A percentile compares a stretch with the other conserved stretches of the same genome.
Evolutionary conservation across 177 flowering plant species (phyloP).

Genomic region (Vitis hybrid): DNA sequence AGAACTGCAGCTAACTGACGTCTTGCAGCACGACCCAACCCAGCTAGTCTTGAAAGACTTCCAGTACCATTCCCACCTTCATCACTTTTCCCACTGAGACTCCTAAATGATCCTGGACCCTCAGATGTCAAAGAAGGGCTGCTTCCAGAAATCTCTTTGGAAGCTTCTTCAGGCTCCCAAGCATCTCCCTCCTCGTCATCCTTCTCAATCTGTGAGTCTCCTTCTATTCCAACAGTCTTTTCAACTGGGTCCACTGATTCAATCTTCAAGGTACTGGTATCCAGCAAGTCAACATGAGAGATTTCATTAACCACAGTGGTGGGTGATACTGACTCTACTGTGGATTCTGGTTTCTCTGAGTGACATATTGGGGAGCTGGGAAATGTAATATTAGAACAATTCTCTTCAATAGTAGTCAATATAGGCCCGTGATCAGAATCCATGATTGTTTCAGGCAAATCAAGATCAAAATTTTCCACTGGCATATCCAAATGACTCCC

Average conservation of each 20-base stretch:
- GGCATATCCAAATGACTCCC: conserved; percentile 34
- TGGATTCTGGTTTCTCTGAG: conserved; percentile 30
- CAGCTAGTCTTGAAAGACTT: conserved; percentile 85
- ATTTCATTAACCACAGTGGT: conserved; percentile 25
- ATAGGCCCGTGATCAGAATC: conserved; percentile 47
- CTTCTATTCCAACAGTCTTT: conserved; percentile 42
- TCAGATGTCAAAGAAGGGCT: conserved; percentile 48
- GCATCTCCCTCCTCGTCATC: conserved; percentile 53
- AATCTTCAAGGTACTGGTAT: conserved; percentile 16
- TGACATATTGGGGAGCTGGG: conserved; percentile 15
- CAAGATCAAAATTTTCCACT: conserved; percentile 27
- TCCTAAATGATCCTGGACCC: conserved; percentile 80
- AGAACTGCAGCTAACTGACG: conserved; percentile 76
- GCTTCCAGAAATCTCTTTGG: conserved; percentile 35
- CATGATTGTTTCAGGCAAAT: conserved; percentile 52
- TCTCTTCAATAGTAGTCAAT: conserved; percentile 37
- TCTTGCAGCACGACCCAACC: conserved; percentile 94
- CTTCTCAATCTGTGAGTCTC: conserved; percentile 34
- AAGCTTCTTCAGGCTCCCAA: conserved; percentile 67
- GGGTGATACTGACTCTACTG: conserved; percentile 18
- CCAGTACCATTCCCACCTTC: conserved; percentile 73
- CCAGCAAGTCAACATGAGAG: conserved; percentile 26
- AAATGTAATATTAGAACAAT: conserved; percentile 15
- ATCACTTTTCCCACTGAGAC: conserved; percentile 74
- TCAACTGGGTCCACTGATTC: conserved; percentile 36